Evolutionary conservation across 345 rosid genomes (phyloP).

Genomic region (Corchorus capsularis): DNA sequence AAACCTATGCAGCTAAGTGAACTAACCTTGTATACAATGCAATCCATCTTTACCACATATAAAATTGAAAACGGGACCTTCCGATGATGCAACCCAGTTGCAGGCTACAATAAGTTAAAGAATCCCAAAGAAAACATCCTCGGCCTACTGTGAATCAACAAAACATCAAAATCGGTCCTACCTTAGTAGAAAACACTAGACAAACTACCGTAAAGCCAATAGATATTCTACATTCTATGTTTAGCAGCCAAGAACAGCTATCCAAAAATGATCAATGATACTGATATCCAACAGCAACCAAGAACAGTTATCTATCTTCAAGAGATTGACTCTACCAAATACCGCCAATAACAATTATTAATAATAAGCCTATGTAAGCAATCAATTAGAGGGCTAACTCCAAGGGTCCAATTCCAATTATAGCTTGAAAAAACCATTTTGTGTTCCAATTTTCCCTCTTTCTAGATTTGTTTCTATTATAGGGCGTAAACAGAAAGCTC

Average conservation of each 20-base stretch:
- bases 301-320: conserved; percentile 1
- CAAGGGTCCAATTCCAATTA: background rate
- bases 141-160: background rate
- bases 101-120: background rate
- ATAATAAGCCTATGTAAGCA: background rate
- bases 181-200: background rate
- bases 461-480: background rate
- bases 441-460: background rate
- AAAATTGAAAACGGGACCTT: background rate
- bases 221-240: background rate
- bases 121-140: background rate
- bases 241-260: background rate
- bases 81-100: background rate
- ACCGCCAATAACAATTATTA: background rate
- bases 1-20: background rate
- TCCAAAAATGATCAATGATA: background rate
- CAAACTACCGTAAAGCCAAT: background rate
- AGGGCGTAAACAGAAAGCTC: background rate
- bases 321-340: background rate
- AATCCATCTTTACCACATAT: background rate
- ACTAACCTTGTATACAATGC: background rate
- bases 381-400: background rate
- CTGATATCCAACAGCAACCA: background rate
- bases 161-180: background rate
- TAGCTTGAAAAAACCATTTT: too few species aligned